Percentiles rank a stretch among this genome's conserved stretches.
phyloP scores from a whole-genome alignment of 163 green algal genomes.

The Picocystis sp. region DNA sequence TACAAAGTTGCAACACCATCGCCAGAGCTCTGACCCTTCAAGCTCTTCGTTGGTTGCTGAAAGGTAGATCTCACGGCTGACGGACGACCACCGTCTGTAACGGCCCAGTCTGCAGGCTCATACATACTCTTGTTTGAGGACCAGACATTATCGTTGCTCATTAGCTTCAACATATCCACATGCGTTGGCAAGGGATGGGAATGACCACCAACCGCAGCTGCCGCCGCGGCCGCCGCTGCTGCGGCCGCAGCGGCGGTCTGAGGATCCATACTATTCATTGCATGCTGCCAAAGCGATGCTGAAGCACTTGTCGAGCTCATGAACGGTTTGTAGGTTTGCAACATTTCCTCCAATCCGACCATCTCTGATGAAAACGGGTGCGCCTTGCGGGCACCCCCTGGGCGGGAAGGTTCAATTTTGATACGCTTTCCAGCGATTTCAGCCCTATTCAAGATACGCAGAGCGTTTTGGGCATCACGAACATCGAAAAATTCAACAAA shows the following conservation, averaged over 20 bases:
- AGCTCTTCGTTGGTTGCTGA: no score
- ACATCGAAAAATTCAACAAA: constrained; percentile 84
- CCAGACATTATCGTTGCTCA: no score
- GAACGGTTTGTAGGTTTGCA: no score
- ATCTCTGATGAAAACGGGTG: no score
- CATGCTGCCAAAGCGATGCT: no score
- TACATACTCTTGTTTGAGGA: not conserved
- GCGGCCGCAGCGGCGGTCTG: not conserved
- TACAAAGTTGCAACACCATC: no score
- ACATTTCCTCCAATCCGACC: no score
- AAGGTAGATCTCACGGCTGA: not conserved
- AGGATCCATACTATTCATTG: no score
- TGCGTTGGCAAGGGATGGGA: no score
- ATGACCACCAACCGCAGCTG: constrained; percentile 22
- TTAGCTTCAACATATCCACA: no score
- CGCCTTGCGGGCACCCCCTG: not conserved
- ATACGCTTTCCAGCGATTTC: constrained; percentile 22
- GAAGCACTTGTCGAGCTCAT: no score
- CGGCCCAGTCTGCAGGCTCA: not conserved
- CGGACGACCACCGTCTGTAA: not conserved
- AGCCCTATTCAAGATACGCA: constrained; percentile 29
- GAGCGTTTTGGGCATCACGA: constrained; percentile 41
- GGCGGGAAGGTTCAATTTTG: constrained; percentile 23
- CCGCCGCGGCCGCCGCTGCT: constrained; percentile 13
- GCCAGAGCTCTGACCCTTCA: no score